Percentiles rank a stretch among this genome's conserved stretches.
These are phyloP conservation scores for Allium cepa DNA, from an alignment of 106 monocot genomes.

Conservation along the genomic window DNA sequence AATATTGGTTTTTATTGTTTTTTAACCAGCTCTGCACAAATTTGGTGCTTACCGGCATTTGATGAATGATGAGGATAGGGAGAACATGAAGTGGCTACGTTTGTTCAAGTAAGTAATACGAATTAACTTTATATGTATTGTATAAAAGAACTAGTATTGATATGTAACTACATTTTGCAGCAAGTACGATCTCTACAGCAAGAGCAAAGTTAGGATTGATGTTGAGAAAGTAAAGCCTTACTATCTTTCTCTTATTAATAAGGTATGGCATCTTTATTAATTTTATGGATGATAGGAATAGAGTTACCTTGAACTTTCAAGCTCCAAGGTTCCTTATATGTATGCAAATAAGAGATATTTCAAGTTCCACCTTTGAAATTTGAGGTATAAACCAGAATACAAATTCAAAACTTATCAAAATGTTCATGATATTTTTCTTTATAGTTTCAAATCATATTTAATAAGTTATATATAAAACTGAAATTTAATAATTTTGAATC, in stretches of 20 bases:
- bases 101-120: constrained; percentile 57
- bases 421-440: no score
- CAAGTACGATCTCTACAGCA: constrained; percentile 93
- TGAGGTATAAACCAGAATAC: no score
- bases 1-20: neutral
- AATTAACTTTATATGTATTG: neutral
- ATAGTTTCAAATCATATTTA: no score
- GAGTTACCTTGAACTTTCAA: no score
- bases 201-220: constrained; percentile 86
- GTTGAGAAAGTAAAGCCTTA: constrained; percentile 92
- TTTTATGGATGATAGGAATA: no score
- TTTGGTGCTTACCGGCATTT: constrained; percentile 67
- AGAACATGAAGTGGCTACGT: constrained; percentile 88
- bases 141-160: neutral
- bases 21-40: constrained; percentile 54
- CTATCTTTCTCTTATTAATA: constrained; percentile 81
- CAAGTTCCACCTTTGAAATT: no score
- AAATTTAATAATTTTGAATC: no score
- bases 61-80: constrained; percentile 88
- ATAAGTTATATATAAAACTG: no score
- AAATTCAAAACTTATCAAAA: no score
- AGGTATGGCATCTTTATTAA: constrained; percentile 27
- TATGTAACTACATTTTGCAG: constrained; percentile 22
- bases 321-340: neutral
- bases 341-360: neutral